phyloP scores from a whole-genome alignment of 2,329 filamentous ascomycete genomes.

The Pseudopithomyces maydicus region DNA sequence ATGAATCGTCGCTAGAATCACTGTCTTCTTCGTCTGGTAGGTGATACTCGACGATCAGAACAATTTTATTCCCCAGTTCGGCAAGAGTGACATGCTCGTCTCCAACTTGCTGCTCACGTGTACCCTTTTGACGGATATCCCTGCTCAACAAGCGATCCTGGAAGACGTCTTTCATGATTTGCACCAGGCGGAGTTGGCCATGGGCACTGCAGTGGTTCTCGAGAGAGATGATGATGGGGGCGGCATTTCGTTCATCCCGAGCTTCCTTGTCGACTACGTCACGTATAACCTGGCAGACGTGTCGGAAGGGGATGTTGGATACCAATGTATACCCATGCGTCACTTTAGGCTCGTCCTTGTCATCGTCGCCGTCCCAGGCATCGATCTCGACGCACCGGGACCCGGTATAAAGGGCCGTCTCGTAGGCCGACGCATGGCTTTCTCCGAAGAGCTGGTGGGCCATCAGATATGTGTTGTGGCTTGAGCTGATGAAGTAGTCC shows the following conservation, averaged over 20 bases:
- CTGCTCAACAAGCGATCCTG: conserved; percentile 64
- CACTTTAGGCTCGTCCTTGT: conserved; percentile 69
- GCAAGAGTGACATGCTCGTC: conserved; percentile 62
- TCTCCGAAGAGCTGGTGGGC: conserved; percentile 71
- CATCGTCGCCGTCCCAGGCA: conserved; percentile 69
- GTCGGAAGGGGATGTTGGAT: conserved; percentile 67
- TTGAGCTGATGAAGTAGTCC: conserved; percentile 74
- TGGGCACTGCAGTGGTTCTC: conserved; percentile 69
- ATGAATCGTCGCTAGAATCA: conserved; percentile 40
- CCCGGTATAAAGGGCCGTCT: conserved; percentile 65
- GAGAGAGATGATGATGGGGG: conserved; percentile 68
- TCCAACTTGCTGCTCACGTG: conserved; percentile 57
- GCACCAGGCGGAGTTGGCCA: conserved; percentile 65
- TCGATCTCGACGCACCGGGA: conserved; percentile 76
- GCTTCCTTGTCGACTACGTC: conserved; percentile 66
- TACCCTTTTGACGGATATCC: conserved; percentile 61
- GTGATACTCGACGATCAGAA: conserved; percentile 71
- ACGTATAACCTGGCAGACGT: conserved; percentile 69
- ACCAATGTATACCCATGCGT: conserved; percentile 73
- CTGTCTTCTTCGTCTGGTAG: conserved; percentile 58
- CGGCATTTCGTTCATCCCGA: conserved; percentile 51
- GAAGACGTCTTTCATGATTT: conserved; percentile 70
- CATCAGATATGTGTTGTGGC: conserved; percentile 74
- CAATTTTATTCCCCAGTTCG: conserved; percentile 67
- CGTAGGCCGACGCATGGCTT: conserved; percentile 67